Percentiles rank a stretch among this genome's conserved stretches.
phyloP scores from a whole-genome alignment of 768 basidiomycete species.

The Phaffia australis region DNA sequence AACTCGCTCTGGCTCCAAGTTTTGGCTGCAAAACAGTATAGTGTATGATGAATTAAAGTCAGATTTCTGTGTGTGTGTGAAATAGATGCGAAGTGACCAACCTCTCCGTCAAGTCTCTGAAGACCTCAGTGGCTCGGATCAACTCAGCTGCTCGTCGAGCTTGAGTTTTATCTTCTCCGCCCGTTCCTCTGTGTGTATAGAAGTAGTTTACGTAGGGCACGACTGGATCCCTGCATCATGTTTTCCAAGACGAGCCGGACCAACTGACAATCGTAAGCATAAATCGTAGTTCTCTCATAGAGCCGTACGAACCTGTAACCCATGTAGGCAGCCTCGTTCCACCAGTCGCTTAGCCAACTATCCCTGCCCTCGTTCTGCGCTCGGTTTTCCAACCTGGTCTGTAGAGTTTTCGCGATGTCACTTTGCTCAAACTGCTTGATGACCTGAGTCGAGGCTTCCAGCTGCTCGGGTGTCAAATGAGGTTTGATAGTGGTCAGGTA shows the following conservation, averaged over 20 bases:
- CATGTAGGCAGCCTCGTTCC: constrained; percentile 88
- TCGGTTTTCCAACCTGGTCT: constrained; percentile 62
- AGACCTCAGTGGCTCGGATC: constrained; percentile 72
- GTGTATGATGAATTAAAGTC: neutral
- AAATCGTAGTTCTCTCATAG: neutral
- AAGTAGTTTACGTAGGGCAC: constrained; percentile 91
- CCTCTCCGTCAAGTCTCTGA: constrained; percentile 67
- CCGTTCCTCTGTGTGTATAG: constrained; percentile 72
- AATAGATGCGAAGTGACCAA: constrained; percentile 42
- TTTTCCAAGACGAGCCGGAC: too few relatives aligned
- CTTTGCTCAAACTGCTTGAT: constrained; percentile 62
- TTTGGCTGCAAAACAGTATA: constrained; percentile 43
- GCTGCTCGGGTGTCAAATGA: constrained; percentile 56
- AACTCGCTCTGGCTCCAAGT: constrained; percentile 78
- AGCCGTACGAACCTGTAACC: constrained; percentile 48
- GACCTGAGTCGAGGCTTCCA: constrained; percentile 47
- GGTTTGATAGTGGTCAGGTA: constrained; percentile 80
- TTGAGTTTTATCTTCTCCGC: constrained; percentile 40
- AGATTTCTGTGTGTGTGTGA: neutral
- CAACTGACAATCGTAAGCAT: too few relatives aligned
- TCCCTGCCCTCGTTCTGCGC: constrained; percentile 48
- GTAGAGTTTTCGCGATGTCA: constrained; percentile 58
- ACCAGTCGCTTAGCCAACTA: constrained; percentile 96
- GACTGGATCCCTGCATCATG: constrained; percentile 58
- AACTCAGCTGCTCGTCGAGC: constrained; percentile 68